Evolutionary conservation across 1,284 basidiomycete genomes (phyloP), one percentile per base, ranked within the genome.

Genomic region (Naganishia sp.): DNA sequence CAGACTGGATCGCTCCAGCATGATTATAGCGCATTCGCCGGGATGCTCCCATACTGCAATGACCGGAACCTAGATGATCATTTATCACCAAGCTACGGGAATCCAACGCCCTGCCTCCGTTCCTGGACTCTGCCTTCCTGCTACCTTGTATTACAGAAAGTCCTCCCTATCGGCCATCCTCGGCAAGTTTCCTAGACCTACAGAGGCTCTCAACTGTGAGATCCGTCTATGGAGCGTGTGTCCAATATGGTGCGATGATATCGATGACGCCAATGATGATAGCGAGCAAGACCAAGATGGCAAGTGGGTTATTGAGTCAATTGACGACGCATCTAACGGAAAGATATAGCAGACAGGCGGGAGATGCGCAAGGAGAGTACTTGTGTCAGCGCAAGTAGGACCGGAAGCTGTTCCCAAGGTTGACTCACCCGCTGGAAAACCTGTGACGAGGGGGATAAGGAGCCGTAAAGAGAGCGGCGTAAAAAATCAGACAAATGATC

Each of bases 361-460:
- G 52, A 43, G 33, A 44, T 43, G 21, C 43, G 60, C 48, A 56
- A 28, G 21, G 21, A 21, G 33, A 50, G 21, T 39, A 28, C 18
- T 28, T 15, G 49, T 39, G 49, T 55, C 42, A 59, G 63, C 25
- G 42, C 45, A 43, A 45, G 25, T 42, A 48, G 21, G 18, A 68
- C 46, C 33, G 52, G 28, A 49, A n/a, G 10, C 67, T 50, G 49
- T 55, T 7, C 36, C 13, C 10, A 46, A 50, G 25, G 53, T 23
- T 44, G 55, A 69, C 68, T 67, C 49, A 70, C 69, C 69, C 68
- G 71, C 70, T 70, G 31, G 69, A 69, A 61, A 72, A 70, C 69
- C 70, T 71, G 28, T 25, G 23, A 46, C 2, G 42, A 18, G 11
- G 15, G 55, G 53, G 52, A 39, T 5, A 15, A 25, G 31, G 18